Percentiles rank a stretch among this genome's conserved stretches.
Conservation (phyloP, 345 rosid genomes). For the Populus ilicifolia region DNA sequence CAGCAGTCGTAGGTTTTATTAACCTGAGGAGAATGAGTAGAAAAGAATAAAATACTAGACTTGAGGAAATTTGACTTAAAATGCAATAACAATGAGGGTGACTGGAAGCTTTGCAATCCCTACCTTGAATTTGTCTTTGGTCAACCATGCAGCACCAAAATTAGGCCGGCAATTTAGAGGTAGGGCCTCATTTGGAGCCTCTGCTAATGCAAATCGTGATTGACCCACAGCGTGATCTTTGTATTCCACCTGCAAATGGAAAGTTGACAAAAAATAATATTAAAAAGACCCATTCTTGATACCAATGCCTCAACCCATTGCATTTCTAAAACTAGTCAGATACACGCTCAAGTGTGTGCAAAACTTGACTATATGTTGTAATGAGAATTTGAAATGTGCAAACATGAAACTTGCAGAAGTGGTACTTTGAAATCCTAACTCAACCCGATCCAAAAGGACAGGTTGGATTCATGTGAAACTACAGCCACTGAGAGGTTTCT, state of each 20-base stretch:
- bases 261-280: slow-evolving; percentile 1
- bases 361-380: not conserved
- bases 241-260: slow-evolving; percentile 63
- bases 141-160: slow-evolving; percentile 68
- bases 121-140: slow-evolving; percentile 83
- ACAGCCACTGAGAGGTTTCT: not conserved
- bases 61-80: not conserved
- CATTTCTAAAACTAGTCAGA: not conserved
- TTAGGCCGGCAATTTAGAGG: slow-evolving; percentile 80
- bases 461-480: not conserved
- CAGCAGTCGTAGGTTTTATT: slow-evolving; percentile 91
- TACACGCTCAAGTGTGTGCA: not conserved
- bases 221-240: slow-evolving; percentile 62
- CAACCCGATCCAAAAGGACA: not conserved
- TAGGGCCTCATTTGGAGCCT: slow-evolving; percentile 90
- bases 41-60: not conserved
- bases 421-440: not conserved
- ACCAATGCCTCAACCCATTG: not conserved
- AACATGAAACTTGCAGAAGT: not conserved
- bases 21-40: slow-evolving; percentile 42
- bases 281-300: not conserved
- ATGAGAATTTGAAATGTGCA: not conserved
- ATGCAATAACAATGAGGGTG: not conserved
- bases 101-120: slow-evolving; percentile 6
- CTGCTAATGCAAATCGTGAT: slow-evolving; percentile 57